These are phyloP conservation scores for Hypoxylon rickii DNA, from an alignment of 495 filamentous ascomycete species.

Conservation along the genomic window DNA sequence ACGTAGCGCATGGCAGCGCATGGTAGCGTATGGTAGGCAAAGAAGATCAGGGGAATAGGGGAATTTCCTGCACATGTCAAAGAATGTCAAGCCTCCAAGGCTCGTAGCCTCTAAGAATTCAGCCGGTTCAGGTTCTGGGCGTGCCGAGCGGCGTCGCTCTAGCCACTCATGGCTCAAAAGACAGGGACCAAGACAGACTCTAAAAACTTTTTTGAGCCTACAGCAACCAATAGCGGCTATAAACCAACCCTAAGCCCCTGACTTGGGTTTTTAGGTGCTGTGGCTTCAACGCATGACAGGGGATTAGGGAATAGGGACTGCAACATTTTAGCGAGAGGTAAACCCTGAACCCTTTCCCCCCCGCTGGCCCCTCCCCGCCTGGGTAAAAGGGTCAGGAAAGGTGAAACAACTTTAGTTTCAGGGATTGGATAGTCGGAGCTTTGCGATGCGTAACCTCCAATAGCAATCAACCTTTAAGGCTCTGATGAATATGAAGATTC, in stretches of 20 bases:
- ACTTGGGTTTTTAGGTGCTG: background rate
- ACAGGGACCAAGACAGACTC: conserved; percentile 21
- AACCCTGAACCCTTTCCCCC: conserved; percentile 18
- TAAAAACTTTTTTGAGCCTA: conserved; percentile 16
- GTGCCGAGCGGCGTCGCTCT: conserved; percentile 25
- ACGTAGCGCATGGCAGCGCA: no score
- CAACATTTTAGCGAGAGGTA: conserved; percentile 26
- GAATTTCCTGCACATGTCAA: conserved; percentile 6
- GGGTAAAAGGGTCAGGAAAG: conserved; percentile 21
- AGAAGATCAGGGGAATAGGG: conserved; percentile 25
- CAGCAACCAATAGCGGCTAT: conserved; percentile 1
- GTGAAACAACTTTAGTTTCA: conserved; percentile 34
- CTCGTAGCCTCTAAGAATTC: conserved; percentile 23
- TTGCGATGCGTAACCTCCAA: conserved; percentile 7
- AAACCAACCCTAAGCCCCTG: conserved; percentile 18
- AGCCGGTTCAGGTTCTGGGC: conserved; percentile 7
- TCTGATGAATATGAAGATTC: no score
- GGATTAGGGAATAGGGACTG: no score
- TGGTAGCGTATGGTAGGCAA: no score
- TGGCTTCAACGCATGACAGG: background rate
- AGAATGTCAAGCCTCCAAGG: background rate
- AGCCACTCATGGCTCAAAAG: conserved; percentile 26
- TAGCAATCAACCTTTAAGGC: background rate
- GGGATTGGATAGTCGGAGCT: conserved; percentile 11
- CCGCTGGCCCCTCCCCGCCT: conserved; percentile 1